phyloP scores from a whole-genome alignment of 257 asterid species.

The Solanum paucissectum region DNA sequence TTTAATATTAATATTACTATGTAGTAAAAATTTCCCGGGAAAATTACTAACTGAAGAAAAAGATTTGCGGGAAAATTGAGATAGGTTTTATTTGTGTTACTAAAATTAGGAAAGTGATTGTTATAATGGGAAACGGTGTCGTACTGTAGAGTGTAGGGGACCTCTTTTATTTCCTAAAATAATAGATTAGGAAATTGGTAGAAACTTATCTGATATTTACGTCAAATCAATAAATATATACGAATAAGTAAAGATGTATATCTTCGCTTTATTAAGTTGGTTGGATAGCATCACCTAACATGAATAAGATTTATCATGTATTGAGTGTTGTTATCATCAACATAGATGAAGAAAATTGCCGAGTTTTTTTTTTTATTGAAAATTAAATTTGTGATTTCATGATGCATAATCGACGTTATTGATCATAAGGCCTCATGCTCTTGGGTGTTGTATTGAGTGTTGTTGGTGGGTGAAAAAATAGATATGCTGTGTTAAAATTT shows the following conservation, averaged over 20 bases:
- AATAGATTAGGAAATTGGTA: neutral
- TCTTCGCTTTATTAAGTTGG: neutral
- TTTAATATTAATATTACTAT: neutral
- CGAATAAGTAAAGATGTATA: neutral
- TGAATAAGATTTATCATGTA: neutral
- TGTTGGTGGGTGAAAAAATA: neutral
- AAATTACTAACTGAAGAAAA: slow-evolving; percentile 1
- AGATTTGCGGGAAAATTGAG: slow-evolving; percentile 23
- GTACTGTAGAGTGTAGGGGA: neutral
- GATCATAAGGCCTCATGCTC: neutral
- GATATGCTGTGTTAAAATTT: neutral
- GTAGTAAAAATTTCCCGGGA: slow-evolving; percentile 28
- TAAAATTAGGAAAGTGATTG: neutral
- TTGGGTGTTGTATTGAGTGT: neutral
- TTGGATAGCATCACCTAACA: neutral
- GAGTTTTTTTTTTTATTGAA: accelerated
- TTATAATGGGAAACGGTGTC: neutral
- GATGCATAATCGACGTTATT: neutral
- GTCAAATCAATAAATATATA: neutral
- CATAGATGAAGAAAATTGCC: neutral
- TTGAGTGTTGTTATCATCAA: neutral
- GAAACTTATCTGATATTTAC: neutral
- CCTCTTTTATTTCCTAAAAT: neutral
- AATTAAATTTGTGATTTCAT: no score
- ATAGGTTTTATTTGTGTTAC: neutral